Conservation (phyloP, 1,284 basidiomycete species). For the Cystobasidium sp. region DNA sequence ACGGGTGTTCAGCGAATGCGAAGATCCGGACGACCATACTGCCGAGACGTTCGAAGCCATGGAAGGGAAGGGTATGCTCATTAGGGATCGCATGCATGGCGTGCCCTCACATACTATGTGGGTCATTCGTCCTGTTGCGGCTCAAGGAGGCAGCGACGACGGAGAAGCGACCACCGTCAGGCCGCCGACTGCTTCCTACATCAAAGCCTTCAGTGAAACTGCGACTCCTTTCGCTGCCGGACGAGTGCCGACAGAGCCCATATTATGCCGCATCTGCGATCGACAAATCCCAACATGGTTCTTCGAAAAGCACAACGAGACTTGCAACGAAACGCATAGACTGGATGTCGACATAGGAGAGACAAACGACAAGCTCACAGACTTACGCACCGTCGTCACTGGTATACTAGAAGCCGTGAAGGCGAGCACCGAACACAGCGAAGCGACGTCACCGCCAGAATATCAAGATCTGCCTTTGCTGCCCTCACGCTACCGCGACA, state of each 20-base stretch:
- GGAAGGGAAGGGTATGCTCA: slow-evolving; percentile 98
- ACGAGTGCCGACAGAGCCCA: slow-evolving; percentile 79
- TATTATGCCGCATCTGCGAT: slow-evolving; percentile 98
- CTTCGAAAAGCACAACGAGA: slow-evolving; percentile 99
- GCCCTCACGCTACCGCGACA: slow-evolving; percentile 65
- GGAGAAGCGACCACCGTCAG: slow-evolving; percentile 59
- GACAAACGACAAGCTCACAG: slow-evolving; percentile 88
- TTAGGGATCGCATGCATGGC: slow-evolving; percentile 78
- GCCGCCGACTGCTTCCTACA: slow-evolving; percentile 58
- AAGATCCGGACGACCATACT: slow-evolving; percentile 63
- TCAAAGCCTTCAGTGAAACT: slow-evolving; percentile 52
- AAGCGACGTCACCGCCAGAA: slow-evolving; percentile 57
- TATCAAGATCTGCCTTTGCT: slow-evolving; percentile 88
- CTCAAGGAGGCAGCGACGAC: slow-evolving; percentile 48
- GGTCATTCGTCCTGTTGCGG: slow-evolving; percentile 79
- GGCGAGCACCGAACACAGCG: neutral
- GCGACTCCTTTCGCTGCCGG: slow-evolving; percentile 64
- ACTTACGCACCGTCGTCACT: slow-evolving; percentile 74
- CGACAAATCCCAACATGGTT: slow-evolving; percentile 97
- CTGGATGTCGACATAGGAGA: slow-evolving; percentile 93
- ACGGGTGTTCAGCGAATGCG: slow-evolving; percentile 65
- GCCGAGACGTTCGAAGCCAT: slow-evolving; percentile 61
- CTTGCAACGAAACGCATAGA: slow-evolving; percentile 94
- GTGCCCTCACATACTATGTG: slow-evolving; percentile 97
- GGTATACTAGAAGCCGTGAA: slow-evolving; percentile 46